A percentile compares a stretch with the other conserved stretches of the same genome.
phyloP scores from a whole-genome alignment of 2,329 filamentous ascomycete genomes.

The Penicillium nordicum region DNA sequence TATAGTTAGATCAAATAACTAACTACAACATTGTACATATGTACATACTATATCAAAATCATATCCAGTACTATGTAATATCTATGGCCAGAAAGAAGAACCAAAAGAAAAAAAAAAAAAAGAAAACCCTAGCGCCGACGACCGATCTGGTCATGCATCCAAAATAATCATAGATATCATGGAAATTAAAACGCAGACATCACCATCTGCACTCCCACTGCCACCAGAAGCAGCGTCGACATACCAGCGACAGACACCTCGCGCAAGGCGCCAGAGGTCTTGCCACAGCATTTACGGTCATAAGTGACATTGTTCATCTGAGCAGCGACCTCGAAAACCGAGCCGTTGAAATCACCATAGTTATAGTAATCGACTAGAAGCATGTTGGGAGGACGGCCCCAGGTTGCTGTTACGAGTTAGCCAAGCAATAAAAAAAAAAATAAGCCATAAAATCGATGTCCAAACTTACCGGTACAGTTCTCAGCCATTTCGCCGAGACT shows the following conservation, averaged over 20 bases:
- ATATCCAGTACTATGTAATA: neutral
- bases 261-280: slow-evolving; percentile 25
- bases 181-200: slow-evolving; percentile 22
- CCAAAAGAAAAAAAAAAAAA: neutral
- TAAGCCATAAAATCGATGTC: neutral
- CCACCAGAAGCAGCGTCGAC: slow-evolving; percentile 21
- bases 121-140: slow-evolving; percentile 9
- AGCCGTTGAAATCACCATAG: slow-evolving; percentile 62
- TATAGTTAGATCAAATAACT: neutral
- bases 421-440: neutral
- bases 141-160: slow-evolving; percentile 7
- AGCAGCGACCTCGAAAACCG: slow-evolving; percentile 73
- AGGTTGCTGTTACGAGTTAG: slow-evolving; percentile 43
- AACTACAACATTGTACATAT: neutral
- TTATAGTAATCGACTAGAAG: slow-evolving; percentile 87
- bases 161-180: slow-evolving; percentile 16
- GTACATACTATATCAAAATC: neutral
- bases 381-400: slow-evolving; percentile 70
- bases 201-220: slow-evolving; percentile 25
- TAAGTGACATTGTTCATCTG: slow-evolving; percentile 71
- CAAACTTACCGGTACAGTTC: slow-evolving; percentile 55
- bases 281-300: slow-evolving; percentile 42
- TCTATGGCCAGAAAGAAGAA: neutral
- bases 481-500: slow-evolving; percentile 62
- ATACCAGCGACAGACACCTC: slow-evolving; percentile 18